Percentiles rank a stretch among this genome's conserved stretches.
Evolutionary conservation across 2,329 filamentous ascomycete species (phyloP).

Genomic region (Venturia asperata): DNA sequence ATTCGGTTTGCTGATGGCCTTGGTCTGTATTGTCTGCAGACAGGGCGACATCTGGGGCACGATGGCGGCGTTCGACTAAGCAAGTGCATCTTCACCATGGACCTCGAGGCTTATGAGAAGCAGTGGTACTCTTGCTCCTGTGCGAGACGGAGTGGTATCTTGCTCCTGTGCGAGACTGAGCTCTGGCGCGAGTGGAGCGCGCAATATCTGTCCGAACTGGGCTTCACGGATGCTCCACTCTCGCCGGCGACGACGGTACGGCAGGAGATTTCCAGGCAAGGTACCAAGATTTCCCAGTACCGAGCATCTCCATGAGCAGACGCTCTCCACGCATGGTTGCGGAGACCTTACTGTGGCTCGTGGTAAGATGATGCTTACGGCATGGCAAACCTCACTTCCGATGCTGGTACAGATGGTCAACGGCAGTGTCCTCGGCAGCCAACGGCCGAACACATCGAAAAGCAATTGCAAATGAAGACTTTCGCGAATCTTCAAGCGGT

Average conservation of each 20-base stretch:
- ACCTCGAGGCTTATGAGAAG: too few species aligned
- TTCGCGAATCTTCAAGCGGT: not conserved
- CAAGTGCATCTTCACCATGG: too few species aligned
- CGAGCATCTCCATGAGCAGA: not conserved
- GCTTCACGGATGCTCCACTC: not conserved
- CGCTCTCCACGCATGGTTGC: not conserved
- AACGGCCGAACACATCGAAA: not conserved
- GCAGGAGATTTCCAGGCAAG: constrained; percentile 1
- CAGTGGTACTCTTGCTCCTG: too few species aligned
- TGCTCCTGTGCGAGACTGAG: not conserved
- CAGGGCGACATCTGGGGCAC: too few species aligned
- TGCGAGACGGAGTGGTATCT: too few species aligned
- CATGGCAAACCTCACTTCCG: not conserved
- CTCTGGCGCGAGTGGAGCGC: not conserved
- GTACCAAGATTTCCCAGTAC: not conserved
- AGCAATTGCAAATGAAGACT: constrained; percentile 10
- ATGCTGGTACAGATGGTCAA: not conserved
- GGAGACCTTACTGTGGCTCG: not conserved
- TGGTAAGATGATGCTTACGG: not conserved
- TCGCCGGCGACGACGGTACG: not conserved
- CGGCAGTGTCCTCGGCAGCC: not conserved
- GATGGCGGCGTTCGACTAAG: too few species aligned
- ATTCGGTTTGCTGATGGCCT: too few species aligned
- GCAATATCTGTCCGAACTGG: not conserved
- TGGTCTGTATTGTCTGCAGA: too few species aligned